Percentiles rank a stretch among this genome's conserved stretches.
Evolutionary conservation across 305 asterid species (phyloP).

Genomic region (Andrographis paniculata): DNA sequence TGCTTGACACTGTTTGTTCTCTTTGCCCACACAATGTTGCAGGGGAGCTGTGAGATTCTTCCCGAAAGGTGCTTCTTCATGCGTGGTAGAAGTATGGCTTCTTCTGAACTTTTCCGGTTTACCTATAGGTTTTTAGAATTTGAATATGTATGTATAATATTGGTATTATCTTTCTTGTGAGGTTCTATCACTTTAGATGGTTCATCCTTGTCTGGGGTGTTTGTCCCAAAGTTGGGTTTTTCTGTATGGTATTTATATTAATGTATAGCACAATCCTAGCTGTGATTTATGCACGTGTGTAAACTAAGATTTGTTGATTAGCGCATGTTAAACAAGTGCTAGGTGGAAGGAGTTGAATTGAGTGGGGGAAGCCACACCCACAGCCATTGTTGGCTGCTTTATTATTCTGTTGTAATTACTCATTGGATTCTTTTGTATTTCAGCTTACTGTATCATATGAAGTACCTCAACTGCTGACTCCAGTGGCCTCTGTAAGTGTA

Average conservation of each 20-base stretch:
- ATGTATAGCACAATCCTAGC: background rate
- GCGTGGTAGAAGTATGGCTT: constrained; percentile 62
- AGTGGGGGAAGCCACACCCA: no score
- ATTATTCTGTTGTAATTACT: constrained; percentile 2
- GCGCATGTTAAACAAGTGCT: background rate
- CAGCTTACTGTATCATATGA: constrained; percentile 93
- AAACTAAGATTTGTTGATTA: background rate
- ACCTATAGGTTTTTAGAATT: background rate
- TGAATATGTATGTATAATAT: constrained; percentile 3
- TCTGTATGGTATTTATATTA: background rate
- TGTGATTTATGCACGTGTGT: background rate
- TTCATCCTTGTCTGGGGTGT: constrained; percentile 3
- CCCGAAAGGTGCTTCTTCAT: constrained; percentile 72
- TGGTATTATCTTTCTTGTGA: constrained; percentile 6
- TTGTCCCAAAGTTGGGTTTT: constrained; percentile 1
- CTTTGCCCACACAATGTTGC: constrained; percentile 26
- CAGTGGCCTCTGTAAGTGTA: constrained; percentile 83
- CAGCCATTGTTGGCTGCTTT: background rate
- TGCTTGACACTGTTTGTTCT: constrained; percentile 13
- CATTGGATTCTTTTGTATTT: constrained; percentile 21
- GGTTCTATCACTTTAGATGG: background rate
- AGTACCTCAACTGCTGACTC: constrained; percentile 75
- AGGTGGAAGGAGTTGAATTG: constrained; percentile 1
- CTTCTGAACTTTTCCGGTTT: constrained; percentile 16
- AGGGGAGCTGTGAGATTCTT: constrained; percentile 95